Conservation (phyloP, 345 rosid species). For the Salix purpurea region DNA sequence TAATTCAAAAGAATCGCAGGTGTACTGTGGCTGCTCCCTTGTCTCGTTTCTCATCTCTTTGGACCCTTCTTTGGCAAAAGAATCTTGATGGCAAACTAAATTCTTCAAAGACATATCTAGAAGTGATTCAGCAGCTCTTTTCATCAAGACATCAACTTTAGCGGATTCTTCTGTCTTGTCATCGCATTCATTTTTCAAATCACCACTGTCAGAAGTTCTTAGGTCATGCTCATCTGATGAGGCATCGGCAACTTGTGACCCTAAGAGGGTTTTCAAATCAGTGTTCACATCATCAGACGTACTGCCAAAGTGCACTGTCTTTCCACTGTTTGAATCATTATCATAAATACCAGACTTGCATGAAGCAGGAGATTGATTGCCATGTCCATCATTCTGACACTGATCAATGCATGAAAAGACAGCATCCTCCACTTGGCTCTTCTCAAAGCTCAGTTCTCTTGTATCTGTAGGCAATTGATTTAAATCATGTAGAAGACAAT, state of each 20-base stretch:
- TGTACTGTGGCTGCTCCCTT: constrained; percentile 28
- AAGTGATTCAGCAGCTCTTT: constrained; percentile 62
- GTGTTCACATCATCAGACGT: constrained; percentile 5
- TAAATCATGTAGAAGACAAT: background rate
- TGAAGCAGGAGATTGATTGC: constrained; percentile 22
- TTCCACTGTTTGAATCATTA: constrained; percentile 31
- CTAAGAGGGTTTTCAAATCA: constrained; percentile 13
- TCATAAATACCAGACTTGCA: constrained; percentile 34
- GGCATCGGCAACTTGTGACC: constrained; percentile 14
- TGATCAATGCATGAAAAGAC: constrained; percentile 11
- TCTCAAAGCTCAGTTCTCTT: constrained; percentile 16
- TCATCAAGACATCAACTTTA: constrained; percentile 30
- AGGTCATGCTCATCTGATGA: constrained; percentile 21
- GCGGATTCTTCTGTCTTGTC: constrained; percentile 23
- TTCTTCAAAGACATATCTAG: constrained; percentile 34
- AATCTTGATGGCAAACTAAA: constrained; percentile 22
- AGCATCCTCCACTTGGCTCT: constrained; percentile 21
- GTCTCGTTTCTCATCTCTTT: constrained; percentile 22
- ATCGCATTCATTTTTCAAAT: constrained; percentile 6
- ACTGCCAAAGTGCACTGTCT: constrained; percentile 13
- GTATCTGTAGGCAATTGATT: background rate
- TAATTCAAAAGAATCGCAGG: constrained; percentile 60
- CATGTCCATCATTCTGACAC: constrained; percentile 14
- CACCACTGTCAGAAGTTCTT: constrained; percentile 16
- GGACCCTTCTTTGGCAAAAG: constrained; percentile 17